These are phyloP conservation scores for Mycena maculata DNA, from an alignment of 768 basidiomycete genomes.

Conservation along the genomic window DNA sequence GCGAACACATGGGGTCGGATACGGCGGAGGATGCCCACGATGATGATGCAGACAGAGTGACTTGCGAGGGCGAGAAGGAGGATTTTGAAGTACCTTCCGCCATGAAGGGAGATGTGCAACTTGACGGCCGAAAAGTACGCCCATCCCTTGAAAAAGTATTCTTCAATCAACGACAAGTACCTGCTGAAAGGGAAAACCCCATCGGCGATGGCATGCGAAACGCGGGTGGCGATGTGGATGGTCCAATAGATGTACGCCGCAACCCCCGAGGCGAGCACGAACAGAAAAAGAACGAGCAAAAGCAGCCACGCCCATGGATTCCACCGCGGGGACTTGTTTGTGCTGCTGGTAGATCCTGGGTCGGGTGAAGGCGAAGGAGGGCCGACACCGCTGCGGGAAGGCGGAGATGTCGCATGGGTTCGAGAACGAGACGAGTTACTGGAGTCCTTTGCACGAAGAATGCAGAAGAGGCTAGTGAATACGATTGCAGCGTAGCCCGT, in stretches of 20 bases:
- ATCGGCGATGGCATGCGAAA: not conserved
- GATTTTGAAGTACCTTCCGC: not conserved
- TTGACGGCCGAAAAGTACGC: too few relatives aligned
- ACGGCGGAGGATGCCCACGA: not conserved
- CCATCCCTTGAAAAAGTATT: not conserved
- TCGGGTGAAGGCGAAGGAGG: too few relatives aligned
- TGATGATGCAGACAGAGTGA: not conserved
- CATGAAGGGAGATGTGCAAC: not conserved
- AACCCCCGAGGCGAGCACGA: not conserved
- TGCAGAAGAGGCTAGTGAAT: too few relatives aligned
- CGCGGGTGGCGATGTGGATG: not conserved
- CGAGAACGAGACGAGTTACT: too few relatives aligned
- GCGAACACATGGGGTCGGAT: not conserved
- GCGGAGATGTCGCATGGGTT: too few relatives aligned
- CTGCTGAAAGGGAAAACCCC: not conserved
- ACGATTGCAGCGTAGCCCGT: too few relatives aligned
- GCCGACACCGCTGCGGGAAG: too few relatives aligned
- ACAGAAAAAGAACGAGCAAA: not conserved
- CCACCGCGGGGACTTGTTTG: not conserved
- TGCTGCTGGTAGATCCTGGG: not conserved
- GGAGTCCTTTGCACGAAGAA: too few relatives aligned
- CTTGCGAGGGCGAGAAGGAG: not conserved
- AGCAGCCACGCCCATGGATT: not conserved
- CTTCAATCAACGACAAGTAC: not conserved
- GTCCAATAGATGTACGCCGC: not conserved